Base-by-base conservation (phyloP, 306 rosid genomes). In the Acacia crassicarpa region DNA sequence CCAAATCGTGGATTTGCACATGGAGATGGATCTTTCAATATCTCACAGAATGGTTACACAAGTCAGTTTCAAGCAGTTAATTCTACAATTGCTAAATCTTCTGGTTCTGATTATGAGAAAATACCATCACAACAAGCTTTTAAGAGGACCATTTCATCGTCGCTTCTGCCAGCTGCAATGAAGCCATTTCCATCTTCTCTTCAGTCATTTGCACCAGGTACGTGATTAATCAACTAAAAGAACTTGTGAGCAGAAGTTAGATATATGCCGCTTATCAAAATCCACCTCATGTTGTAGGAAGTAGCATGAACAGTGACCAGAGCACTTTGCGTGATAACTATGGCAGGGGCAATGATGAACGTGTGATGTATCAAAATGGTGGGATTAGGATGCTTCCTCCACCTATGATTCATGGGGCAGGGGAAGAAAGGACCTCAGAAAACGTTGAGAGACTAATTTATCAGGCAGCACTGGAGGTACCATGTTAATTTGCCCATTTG, bases 401-500 rank as follows among this genome's bases (percentile, higher is more conserved):
- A 23, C 76, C 92, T 82, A 65, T 90, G 90, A 81, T 75, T 79
- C 89, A 58, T 23, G 93, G 92, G 59, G 75, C 59, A 78, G 94
- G 87, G 23, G 99, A 93, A 84, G 97, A 93, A 79, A 87, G 87
- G 88, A 86, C 75, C 72, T 46, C 93, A 46, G 97, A 41, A 75
- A 89, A 71, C 73, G 99, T 92, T 8, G 97, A 95, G 87, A 93
- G 97, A 82, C 85, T 91, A 80, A 84, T 95, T 86, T 93, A 93
- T 86, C 92, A 93, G 87, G 99, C 99, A 30, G 96, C 98, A 35
- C 82, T 95, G 68, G 83, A 92, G 98, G 99, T 95, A 88, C 54
- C 49, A 79, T 38, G 61, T 35, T n/a, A 35, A 25, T 70, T 51
- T 45, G 62, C 62, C 83, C 16, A 71, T 62, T 72, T 67, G 70